Evolutionary conservation across 2,329 filamentous ascomycete genomes (phyloP).

Genomic region (Stachybotrys chlorohalonatus): DNA sequence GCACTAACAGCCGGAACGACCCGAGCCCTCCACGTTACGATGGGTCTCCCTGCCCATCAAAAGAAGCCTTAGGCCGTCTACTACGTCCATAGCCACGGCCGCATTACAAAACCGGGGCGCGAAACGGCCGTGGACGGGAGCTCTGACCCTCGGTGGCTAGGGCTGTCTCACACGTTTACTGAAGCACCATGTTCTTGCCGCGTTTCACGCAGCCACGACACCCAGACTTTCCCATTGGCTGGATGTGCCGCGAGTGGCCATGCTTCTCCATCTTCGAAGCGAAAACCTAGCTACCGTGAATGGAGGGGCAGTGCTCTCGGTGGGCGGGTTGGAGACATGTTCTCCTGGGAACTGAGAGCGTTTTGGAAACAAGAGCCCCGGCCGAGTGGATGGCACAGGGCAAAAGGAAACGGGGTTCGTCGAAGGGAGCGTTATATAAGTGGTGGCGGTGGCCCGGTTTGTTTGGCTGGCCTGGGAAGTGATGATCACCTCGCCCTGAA

Average conservation of each 20-base stretch:
- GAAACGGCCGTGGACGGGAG: background rate
- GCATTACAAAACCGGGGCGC: background rate
- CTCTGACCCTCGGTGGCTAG: background rate
- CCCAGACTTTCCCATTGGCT: too few relatives aligned
- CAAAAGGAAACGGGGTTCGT: too few relatives aligned
- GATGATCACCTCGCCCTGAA: background rate
- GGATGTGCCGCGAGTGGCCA: too few relatives aligned
- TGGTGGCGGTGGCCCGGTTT: background rate
- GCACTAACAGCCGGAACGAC: background rate
- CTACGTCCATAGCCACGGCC: background rate
- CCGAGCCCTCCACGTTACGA: background rate
- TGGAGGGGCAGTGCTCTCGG: too few relatives aligned
- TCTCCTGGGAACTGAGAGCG: too few relatives aligned
- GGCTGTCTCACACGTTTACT: background rate
- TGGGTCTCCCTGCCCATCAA: too few relatives aligned
- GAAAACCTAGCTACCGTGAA: too few relatives aligned
- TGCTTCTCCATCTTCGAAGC: too few relatives aligned
- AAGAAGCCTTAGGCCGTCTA: too few relatives aligned
- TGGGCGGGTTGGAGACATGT: too few relatives aligned
- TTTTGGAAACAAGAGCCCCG: too few relatives aligned
- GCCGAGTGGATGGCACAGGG: too few relatives aligned
- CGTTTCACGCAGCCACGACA: background rate
- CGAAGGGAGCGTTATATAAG: background rate
- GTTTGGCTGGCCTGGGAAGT: background rate
- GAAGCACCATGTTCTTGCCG: background rate